Conservation (phyloP, 2,329 filamentous ascomycete genomes). For the Colletotrichum sp. region DNA sequence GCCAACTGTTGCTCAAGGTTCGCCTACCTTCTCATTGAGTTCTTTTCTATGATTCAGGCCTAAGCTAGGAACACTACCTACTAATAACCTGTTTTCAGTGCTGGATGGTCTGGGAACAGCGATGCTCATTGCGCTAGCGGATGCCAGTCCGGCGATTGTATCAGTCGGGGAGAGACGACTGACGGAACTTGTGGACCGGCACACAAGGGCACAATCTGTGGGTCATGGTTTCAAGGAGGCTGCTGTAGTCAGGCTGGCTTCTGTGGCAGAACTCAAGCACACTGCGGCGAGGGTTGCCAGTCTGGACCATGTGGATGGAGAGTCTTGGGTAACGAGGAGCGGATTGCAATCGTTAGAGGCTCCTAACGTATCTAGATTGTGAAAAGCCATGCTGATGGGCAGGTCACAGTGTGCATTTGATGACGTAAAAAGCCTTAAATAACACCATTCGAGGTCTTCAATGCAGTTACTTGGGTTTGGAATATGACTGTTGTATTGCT, state of each 20-base stretch:
- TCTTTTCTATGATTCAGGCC: too few species aligned
- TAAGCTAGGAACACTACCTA: accelerated
- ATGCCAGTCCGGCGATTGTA: neutral
- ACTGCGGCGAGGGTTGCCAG: neutral
- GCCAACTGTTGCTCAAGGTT: neutral
- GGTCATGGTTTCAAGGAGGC: neutral
- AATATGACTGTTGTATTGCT: neutral
- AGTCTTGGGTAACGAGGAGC: neutral
- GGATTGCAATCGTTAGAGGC: neutral
- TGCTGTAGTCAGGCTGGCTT: neutral
- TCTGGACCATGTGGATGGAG: neutral
- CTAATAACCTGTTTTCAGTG: neutral
- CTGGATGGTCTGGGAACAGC: neutral
- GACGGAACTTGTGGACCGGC: neutral
- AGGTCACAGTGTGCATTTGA: neutral
- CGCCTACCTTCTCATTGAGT: neutral
- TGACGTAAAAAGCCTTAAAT: neutral
- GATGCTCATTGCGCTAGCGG: neutral
- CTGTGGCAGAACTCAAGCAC: neutral
- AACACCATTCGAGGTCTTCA: neutral
- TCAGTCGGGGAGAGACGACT: neutral
- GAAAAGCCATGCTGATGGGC: accelerated
- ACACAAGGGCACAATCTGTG: neutral
- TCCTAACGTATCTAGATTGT: accelerated
- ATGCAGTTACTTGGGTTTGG: neutral